Evolutionary conservation across 331 rosid genomes (phyloP).

Genomic region (Quercus phellos): DNA sequence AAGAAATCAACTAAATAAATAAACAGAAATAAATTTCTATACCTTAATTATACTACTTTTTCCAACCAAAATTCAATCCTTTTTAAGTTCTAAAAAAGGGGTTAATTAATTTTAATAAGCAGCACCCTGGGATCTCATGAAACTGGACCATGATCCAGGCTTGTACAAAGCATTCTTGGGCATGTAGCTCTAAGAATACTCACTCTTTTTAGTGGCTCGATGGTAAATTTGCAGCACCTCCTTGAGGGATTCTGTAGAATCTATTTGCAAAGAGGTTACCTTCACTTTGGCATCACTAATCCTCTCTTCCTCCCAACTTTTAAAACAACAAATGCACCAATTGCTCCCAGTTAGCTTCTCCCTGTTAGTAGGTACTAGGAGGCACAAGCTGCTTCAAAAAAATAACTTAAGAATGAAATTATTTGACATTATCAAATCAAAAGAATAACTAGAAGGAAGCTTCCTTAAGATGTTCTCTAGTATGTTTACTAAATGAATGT

Average conservation of each 20-base stretch:
- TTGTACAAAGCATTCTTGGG: no score
- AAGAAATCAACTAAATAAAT: not conserved
- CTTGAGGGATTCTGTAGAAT: not conserved
- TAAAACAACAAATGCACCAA: not conserved
- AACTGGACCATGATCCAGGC: no score
- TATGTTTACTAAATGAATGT: not conserved
- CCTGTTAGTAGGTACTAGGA: no score
- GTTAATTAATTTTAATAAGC: not conserved
- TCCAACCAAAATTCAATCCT: not conserved
- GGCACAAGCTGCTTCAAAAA: no score
- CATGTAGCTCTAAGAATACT: not conserved
- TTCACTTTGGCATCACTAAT: not conserved
- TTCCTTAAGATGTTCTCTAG: not conserved
- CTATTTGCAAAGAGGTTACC: not conserved
- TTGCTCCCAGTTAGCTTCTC: no score
- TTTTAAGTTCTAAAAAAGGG: not conserved
- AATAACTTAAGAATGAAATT: no score
- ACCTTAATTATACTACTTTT: not conserved
- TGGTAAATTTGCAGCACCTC: not conserved
- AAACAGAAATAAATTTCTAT: not conserved
- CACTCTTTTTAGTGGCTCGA: not conserved
- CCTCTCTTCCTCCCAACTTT: not conserved
- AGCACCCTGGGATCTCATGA: no score
- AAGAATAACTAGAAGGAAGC: no score
- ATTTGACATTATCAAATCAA: no score